Evolutionary conservation across 305 asterid species (phyloP), one percentile per base, ranked within the genome.

Genomic region (Nicotiana rustica): DNA sequence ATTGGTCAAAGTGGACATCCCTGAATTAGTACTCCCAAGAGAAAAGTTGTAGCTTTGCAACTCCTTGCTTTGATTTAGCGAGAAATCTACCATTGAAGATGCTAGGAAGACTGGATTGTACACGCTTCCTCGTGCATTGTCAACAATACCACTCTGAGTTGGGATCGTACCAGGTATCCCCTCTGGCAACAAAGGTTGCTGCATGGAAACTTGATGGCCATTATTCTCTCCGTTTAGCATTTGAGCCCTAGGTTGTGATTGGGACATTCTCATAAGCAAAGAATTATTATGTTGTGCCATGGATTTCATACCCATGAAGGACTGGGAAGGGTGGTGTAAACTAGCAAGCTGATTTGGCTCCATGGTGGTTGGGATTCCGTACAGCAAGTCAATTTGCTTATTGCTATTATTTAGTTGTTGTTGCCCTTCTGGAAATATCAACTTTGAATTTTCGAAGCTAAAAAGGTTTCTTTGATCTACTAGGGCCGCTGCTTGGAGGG

Each of bases 341-440:
- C 83, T 84, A 10, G 91, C 91, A 61, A 92, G 95, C 86, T 95
- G 98, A 85, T 92, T 94, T 0, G 97, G 92, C 75, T 92, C 97
- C 99, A 96, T 92, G 83, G 88, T 92, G 12, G 95, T 92, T 0
- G 99, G 99, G 84, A 94, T 91, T 67, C 99, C 99, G 62, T 95
- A 98, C 81, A 97, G 96, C 83, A 95, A 86, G 85, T 87, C 91
- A 18, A 86, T 88, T 84, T 90, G 96, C 90, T 93, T 93, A 71
- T 41, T 78, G 69, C 77, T 88, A 60, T 82, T 85, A 81, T 57
- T 85, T 6, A 86, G 87, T 41, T 90, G 93, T 38, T 91, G 95
- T 41, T 84, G 92, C 17, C 91, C 93, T 7, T 92, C 95, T 1
- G 88, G 80, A 61, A 86, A 91, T 90, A 91, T 88, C 52, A 90